Evolutionary conservation across 1,139 yeast species (phyloP), one percentile per base, ranked within the genome.

Genomic region (Nakaseomyces uthaithaninus): DNA sequence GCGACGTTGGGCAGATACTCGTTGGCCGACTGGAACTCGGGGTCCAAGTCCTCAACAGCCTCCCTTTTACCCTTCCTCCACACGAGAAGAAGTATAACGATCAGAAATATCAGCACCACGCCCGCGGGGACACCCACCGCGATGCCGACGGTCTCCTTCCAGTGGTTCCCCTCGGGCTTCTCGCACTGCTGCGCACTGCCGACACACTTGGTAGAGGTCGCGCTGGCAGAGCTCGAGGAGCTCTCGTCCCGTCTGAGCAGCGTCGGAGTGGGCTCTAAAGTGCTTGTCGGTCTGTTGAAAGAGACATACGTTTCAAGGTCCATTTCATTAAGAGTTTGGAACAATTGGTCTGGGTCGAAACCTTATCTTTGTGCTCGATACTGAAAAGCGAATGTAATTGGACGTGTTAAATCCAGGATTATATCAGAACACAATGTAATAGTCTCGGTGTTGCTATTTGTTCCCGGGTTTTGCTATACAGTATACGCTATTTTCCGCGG

Each of bases 1-100:
- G 19, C 8, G 24, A 30, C 27, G 31, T 42, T 36, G 2, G 87
- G 87, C 45, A 80, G 64, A 4, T 78, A 74, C 2, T 85, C 80
- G 38, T 79, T 80, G 48, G 80, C 87, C 20, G 83, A 86, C 52
- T 77, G 81, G 55, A 80, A 80, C 53, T 80, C 87, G 3, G 87
- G 87, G 57, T 80, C 86, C 48, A 75, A 72, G 49, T 78, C 85
- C 50, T 31, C 65, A 40, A 68, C 60, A 47, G 76, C 58, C 46
- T 64, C 67, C 50, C 71, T 72, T 56, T 74, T 77, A 45, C 74
- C 75, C 52, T 72, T 75, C 44, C 73, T 66, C 55, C 77, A 80
- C 33, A 74, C 75, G 51, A 72, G 69, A 52, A 63, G 67, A 27
- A 77, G 59, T 47, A 80, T 72, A 45, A 45, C 27, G 1, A 74